phyloP scores from a whole-genome alignment of 2,329 filamentous ascomycete genomes.

The Cercospora zeae-maydis region DNA sequence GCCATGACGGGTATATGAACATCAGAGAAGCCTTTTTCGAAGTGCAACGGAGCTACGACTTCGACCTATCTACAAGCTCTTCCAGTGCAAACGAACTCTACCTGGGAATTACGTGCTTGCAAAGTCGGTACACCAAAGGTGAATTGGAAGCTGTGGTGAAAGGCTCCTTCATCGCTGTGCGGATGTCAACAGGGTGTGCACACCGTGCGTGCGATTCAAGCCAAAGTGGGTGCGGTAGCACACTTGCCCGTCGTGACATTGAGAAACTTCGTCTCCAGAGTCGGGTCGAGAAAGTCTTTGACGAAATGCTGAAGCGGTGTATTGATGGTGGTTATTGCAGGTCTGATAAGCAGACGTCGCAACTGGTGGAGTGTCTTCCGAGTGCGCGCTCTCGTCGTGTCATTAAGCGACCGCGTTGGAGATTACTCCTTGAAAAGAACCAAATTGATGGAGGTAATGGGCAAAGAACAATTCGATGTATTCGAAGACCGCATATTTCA shows the following conservation, averaged over 20 bases:
- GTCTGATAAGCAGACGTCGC: too few species aligned
- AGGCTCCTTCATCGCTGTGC: neutral
- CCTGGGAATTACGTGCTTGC: neutral
- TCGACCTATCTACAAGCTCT: neutral
- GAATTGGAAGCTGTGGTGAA: neutral
- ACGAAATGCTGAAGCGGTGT: too few species aligned
- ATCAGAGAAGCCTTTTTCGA: neutral
- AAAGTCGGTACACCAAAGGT: neutral
- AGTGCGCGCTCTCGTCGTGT: too few species aligned
- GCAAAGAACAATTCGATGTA: too few species aligned
- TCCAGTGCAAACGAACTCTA: neutral
- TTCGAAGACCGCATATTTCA: too few species aligned
- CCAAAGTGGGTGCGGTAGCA: neutral
- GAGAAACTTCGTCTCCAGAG: neutral
- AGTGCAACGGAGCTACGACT: neutral
- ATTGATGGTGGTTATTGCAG: too few species aligned
- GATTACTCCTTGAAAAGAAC: too few species aligned
- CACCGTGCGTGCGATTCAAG: neutral
- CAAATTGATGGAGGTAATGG: too few species aligned
- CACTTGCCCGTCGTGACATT: neutral
- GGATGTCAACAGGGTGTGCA: neutral
- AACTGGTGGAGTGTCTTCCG: too few species aligned
- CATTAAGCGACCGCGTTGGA: too few species aligned
- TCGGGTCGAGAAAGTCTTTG: neutral
- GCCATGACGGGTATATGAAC: neutral